phyloP scores from a whole-genome alignment of 768 basidiomycete species.

The Lentinula sp. region DNA sequence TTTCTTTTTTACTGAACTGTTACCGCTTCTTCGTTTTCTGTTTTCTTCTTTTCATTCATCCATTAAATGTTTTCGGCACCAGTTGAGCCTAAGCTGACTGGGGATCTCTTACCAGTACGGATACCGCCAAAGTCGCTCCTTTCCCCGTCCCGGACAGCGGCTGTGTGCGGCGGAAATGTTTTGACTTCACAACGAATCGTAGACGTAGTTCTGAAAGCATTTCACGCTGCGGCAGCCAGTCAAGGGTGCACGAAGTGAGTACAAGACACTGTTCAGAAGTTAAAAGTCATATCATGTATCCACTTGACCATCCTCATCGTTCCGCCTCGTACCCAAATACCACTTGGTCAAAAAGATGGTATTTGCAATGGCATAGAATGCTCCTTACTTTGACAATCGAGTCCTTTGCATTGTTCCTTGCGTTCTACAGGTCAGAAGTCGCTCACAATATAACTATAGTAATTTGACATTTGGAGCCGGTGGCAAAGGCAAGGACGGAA shows the following conservation, averaged over 20 bases:
- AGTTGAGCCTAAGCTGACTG: background rate
- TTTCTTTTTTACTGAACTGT: background rate
- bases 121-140: slow-evolving; percentile 78
- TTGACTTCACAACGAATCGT: slow-evolving; percentile 90
- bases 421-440: too few species aligned
- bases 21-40: background rate
- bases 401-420: too few species aligned
- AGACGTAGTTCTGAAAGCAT: slow-evolving; percentile 89
- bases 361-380: too few species aligned
- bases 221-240: slow-evolving; percentile 86
- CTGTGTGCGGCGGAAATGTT: slow-evolving; percentile 92
- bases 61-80: background rate
- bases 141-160: slow-evolving; percentile 78
- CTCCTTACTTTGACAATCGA: too few species aligned
- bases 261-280: too few species aligned
- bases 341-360: too few species aligned
- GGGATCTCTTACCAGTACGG: slow-evolving; percentile 40
- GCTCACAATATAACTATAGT: slow-evolving; percentile 24
- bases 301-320: too few species aligned
- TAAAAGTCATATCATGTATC: too few species aligned
- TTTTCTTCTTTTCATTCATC: background rate
- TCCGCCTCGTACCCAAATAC: too few species aligned
- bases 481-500: slow-evolving; percentile 80
- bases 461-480: slow-evolving; percentile 88
- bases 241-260: slow-evolving; percentile 91